Conservation (phyloP, 345 rosid species). For the Sisymbrium altissimum region DNA sequence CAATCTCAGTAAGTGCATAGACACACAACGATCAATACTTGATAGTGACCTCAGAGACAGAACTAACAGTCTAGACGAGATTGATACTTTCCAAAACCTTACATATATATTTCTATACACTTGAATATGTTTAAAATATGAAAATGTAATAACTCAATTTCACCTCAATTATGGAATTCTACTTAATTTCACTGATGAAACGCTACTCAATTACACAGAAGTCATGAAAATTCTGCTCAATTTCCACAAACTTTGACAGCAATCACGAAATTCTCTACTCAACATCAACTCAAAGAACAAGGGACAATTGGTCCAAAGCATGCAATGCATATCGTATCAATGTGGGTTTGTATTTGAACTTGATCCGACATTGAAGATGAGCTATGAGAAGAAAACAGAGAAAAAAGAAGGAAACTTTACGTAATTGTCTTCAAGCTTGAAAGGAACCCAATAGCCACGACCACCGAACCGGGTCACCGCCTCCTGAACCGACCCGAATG, state of each 20-base stretch:
- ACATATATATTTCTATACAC: not conserved
- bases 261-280: not conserved
- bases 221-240: no score
- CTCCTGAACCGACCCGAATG: conserved; percentile 89
- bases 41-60: no score
- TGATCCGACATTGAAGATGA: not conserved
- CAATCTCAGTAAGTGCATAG: not conserved
- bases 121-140: not conserved
- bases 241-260: not conserved
- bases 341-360: not conserved
- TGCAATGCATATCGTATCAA: not conserved
- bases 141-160: not conserved
- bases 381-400: not conserved
- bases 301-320: not conserved
- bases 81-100: not conserved
- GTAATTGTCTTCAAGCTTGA: conserved; percentile 44
- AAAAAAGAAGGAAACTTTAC: conserved; percentile 28
- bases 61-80: no score
- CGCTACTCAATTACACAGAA: not conserved
- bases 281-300: not conserved
- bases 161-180: not conserved
- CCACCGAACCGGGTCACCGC: conserved; percentile 90
- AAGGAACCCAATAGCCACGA: conserved; percentile 75
- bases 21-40: not conserved
- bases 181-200: not conserved